Conservation (phyloP, 345 rosid genomes). For the Euphorbia lathyris region DNA sequence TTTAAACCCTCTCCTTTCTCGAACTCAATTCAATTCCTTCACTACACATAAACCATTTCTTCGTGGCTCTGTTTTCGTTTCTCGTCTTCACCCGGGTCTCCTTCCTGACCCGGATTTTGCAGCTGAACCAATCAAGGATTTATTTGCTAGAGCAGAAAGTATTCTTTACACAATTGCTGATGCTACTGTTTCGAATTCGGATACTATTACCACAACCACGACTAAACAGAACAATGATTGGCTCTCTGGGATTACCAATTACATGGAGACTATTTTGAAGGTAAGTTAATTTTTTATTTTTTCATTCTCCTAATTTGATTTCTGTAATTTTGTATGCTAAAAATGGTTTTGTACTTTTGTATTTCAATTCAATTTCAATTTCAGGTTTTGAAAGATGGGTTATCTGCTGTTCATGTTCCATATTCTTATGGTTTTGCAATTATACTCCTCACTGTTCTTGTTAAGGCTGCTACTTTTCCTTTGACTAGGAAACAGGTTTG, state of each 20-base stretch:
- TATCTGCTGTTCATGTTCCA: conserved; percentile 70
- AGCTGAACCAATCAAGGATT: conserved; percentile 42
- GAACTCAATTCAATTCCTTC: conserved; percentile 26
- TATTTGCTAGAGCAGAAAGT: conserved; percentile 48
- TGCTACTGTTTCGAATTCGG: conserved; percentile 72
- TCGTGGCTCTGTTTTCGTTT: conserved; percentile 47
- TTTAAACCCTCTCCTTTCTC: conserved; percentile 33
- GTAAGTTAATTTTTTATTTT: conserved; percentile 21
- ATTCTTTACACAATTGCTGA: conserved; percentile 69
- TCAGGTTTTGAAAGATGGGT: conserved; percentile 82
- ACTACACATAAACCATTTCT: conserved; percentile 29
- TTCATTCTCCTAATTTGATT: not conserved
- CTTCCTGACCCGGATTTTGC: conserved; percentile 44
- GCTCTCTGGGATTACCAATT: conserved; percentile 80
- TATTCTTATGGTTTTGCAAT: conserved; percentile 93
- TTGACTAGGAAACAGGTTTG: conserved; percentile 91
- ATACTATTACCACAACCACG: conserved; percentile 26
- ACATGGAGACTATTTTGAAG: conserved; percentile 83
- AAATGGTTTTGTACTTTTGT: not conserved
- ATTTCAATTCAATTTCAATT: conserved; percentile 12
- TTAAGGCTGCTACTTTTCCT: conserved; percentile 92
- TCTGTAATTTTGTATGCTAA: not conserved
- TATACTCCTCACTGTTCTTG: conserved; percentile 79
- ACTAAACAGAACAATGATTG: conserved; percentile 66
- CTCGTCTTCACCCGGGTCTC: conserved; percentile 44